These are phyloP conservation scores for Pulveroboletus sp. DNA, from an alignment of 768 basidiomycete species.

Conservation along the genomic window DNA sequence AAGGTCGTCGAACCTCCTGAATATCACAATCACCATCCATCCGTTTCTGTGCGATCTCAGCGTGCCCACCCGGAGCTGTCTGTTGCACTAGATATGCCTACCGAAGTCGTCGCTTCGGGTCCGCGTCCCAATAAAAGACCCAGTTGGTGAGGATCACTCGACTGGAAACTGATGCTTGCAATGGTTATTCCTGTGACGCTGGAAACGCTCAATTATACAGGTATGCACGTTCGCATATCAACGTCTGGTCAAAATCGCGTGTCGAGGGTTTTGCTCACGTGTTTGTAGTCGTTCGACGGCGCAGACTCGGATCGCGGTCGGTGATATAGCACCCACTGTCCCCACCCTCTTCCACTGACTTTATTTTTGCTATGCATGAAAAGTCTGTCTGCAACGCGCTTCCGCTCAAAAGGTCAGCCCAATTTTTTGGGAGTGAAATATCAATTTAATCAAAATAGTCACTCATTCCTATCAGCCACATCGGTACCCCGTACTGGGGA, in stretches of 20 bases:
- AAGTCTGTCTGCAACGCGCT: no score
- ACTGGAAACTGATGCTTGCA: not conserved
- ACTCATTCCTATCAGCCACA: no score
- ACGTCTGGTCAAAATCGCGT: no score
- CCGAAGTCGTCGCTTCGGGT: not conserved
- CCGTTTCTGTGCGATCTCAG: no score
- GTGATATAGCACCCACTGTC: not conserved
- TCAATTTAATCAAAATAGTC: no score
- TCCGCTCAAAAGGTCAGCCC: no score
- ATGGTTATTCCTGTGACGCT: no score
- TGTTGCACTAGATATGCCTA: constrained; percentile 1
- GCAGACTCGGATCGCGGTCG: no score
- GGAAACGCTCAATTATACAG: constrained; percentile 15
- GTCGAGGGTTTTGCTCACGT: not conserved
- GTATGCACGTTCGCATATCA: constrained; percentile 1
- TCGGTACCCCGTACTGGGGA: no score
- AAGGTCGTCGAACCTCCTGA: not conserved
- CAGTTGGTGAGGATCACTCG: constrained; percentile 28
- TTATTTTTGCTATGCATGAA: no score
- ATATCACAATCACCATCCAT: not conserved
- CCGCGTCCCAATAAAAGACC: not conserved
- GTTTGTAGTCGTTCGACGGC: not conserved
- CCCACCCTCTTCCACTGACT: not conserved
- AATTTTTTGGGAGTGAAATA: no score
- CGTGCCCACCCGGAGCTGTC: not conserved